Evolutionary conservation across 345 rosid species (phyloP), one percentile per base, ranked within the genome.

Genomic region (Aquilaria sinensis): DNA sequence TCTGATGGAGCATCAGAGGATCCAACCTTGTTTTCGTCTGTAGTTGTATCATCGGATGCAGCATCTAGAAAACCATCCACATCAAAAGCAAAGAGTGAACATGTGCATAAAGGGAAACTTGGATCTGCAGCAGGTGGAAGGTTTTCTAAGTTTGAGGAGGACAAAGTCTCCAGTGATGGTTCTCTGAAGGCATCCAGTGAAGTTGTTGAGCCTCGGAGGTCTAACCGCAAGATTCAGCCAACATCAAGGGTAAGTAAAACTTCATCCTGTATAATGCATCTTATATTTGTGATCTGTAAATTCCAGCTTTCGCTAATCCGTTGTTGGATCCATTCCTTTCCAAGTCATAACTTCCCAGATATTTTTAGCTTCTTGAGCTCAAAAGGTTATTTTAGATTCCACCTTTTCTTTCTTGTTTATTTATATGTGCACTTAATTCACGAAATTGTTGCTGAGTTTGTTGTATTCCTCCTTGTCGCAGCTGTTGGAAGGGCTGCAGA

Each of bases 401-500:
- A 0, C 8, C 7, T 37, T 37, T 37, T 37, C 43, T 2, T 37
- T 9, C 8, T 9, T 37, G 1, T 37, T 37, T 37, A 37, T 37
- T 37, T 37, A 4, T 37, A 7, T 37, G 23, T 37, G 43, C 7
- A 3, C 43, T 37, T 3, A 37, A 37, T 7, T 37, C 43, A 37
- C 7, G 43, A 3, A 37, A 37, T 7, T 7, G 7, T 3, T 37
- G 4, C 43, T 37, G 43, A 37, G 4, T 37, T 37, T 37, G 43
- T 37, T 37, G 43, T 37, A 9, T 5, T 41, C 55, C 31, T 51
- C 34, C 58, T 68, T 29, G n/a, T 41, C 51, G 48, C 81, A 95
- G 99, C 81, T 95, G 56, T 79, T 95, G 68, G 99, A 95, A 77
- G 98, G 99, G 64, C 74, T 95, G 33, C 98, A 95, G 74, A 84